A percentile compares a stretch with the other conserved stretches of the same genome.
These are phyloP conservation scores for Cylindricascospora bacillispora DNA, from an alignment of 1,139 yeast genomes.

Conservation along the genomic window DNA sequence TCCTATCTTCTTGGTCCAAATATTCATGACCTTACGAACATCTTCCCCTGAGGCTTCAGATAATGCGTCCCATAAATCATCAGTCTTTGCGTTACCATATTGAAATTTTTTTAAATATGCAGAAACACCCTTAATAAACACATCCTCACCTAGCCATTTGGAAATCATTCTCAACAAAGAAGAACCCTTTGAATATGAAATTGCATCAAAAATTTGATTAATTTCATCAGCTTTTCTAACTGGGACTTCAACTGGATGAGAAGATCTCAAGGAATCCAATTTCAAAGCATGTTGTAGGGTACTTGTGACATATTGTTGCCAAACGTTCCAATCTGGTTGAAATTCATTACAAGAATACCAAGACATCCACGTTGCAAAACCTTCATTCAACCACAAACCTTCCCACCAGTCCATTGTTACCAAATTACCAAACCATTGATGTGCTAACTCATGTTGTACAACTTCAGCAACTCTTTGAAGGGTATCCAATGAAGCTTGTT, in stretches of 20 bases:
- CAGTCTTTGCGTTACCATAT: conserved; percentile 66
- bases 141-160: conserved; percentile 60
- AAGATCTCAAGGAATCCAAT: conserved; percentile 63
- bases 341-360: conserved; percentile 66
- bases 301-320: conserved; percentile 60
- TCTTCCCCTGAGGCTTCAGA: conserved; percentile 65
- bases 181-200: conserved; percentile 75
- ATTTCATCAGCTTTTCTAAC: conserved; percentile 71
- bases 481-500: conserved; percentile 52
- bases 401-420: conserved; percentile 97
- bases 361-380: conserved; percentile 87
- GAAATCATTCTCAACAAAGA: conserved; percentile 70
- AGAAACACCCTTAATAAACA: conserved; percentile 67
- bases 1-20: conserved; percentile 77
- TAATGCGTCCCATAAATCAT: conserved; percentile 70
- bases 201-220: conserved; percentile 78
- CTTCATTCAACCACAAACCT: conserved; percentile 84
- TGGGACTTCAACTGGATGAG: conserved; percentile 83
- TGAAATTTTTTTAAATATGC: conserved; percentile 57
- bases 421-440: conserved; percentile 87
- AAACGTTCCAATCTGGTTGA: conserved; percentile 80
- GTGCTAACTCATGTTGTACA: conserved; percentile 82
- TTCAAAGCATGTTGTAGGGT: conserved; percentile 57
- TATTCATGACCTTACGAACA: conserved; percentile 56
- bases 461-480: conserved; percentile 77